A percentile compares a stretch with the other conserved stretches of the same genome.
Evolutionary conservation across 2,329 filamentous ascomycete species (phyloP).

Genomic region (Stemphylium vesicarium): DNA sequence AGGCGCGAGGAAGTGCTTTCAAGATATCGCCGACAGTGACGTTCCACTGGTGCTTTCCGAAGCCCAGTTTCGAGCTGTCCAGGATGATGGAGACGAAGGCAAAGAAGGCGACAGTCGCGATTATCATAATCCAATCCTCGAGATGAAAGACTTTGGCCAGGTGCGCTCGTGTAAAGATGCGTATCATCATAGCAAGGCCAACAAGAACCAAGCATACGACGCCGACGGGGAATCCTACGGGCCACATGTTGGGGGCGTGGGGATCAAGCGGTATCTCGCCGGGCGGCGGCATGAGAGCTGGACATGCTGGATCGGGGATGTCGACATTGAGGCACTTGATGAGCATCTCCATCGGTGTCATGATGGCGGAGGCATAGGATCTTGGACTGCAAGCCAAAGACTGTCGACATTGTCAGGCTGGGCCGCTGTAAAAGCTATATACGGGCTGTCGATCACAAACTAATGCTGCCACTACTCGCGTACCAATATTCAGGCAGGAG

Average conservation of each 20-base stretch:
- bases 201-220: background rate
- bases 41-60: conserved; percentile 20
- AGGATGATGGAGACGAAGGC: conserved; percentile 11
- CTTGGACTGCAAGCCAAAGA: no score
- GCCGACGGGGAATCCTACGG: background rate
- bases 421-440: no score
- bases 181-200: background rate
- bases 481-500: no score
- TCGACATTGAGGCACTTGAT: background rate
- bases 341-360: conserved; percentile 2
- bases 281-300: conserved; percentile 12
- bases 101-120: conserved; percentile 1
- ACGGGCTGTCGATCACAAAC: no score
- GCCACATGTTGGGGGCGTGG: conserved; percentile 7
- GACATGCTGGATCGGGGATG: conserved; percentile 7
- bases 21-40: conserved; percentile 10
- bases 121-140: conserved; percentile 1
- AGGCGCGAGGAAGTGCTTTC: conserved; percentile 13
- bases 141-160: background rate
- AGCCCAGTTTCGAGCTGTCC: conserved; percentile 3
- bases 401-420: no score
- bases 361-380: background rate
- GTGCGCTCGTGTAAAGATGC: conserved; percentile 7
- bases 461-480: no score
- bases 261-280: conserved; percentile 17